Base-by-base conservation (phyloP, 73 alveolate species). In the Breviolum minutum region DNA sequence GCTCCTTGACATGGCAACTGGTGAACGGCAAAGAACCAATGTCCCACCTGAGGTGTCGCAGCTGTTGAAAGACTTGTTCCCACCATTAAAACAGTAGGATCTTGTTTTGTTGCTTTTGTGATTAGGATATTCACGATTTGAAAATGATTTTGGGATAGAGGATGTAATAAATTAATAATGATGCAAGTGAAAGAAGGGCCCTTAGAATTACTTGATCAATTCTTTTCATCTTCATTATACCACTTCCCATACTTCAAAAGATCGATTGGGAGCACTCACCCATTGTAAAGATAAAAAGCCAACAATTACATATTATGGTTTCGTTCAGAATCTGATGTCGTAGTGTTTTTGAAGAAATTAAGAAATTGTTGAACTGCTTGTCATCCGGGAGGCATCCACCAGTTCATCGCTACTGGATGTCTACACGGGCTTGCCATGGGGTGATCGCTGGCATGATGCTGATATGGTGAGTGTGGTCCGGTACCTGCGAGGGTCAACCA, bases 391-490 rank as follows among this genome's bases (percentile, higher is more conserved):
- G n/a, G n/a, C n/a, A n/a, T n/a, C n/a, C n/a, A n/a, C n/a, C n/a
- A n/a, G 27, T 6, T 71, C 82, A 24, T 13, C n/a, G n/a, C 82
- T 14, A 16, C 48, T 71, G 48, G 19, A 71, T 26, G 8, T 70
- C 40, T 70, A 70, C 27, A 30, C 14, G 80, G 30, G 24, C 40
- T 16, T 80, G 68, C 17, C 19, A 10, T 80, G 88, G 88, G 88
- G 88, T 19, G 88, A 80, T 27, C 32, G 10, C n/a, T 80, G 88
- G 88, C 17, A 80, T 7, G 88, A 80, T 27, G 88, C 88, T 9
- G 10, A 26, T 17, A 40, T 80, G 64, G 27, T 80, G 68, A 40
- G 68, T 27, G 68, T 40, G 7, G 0, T 80, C 30, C 20, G 32
- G 12, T 80, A 80, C n/a, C 27, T 40, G 2, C 26, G 88, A 13